Conservation (phyloP, 1,139 yeast genomes). For the Geotrichum restrictum region DNA sequence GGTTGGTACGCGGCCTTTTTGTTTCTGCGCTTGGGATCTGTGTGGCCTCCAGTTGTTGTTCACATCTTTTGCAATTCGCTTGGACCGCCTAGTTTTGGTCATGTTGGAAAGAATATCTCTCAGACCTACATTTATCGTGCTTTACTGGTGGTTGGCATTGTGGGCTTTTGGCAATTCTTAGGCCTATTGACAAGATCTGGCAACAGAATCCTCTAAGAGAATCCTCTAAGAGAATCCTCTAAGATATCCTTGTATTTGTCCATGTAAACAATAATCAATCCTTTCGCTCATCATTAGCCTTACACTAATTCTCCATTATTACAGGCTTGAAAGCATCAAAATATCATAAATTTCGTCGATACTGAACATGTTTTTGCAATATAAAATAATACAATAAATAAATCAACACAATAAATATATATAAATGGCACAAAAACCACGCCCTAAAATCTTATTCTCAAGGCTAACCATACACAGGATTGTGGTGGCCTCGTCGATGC, state of each 20-base stretch:
- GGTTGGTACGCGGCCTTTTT: slow-evolving; percentile 70
- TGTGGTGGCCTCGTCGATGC: slow-evolving; percentile 25
- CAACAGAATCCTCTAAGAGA: slow-evolving; percentile 9
- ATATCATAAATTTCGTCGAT: too few species aligned
- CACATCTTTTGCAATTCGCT: slow-evolving; percentile 74
- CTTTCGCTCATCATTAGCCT: too few species aligned
- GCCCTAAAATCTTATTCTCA: neutral
- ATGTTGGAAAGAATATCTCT: slow-evolving; percentile 23
- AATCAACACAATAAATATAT: neutral
- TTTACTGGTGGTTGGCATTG: slow-evolving; percentile 46
- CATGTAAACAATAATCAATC: neutral
- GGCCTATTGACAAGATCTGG: slow-evolving; percentile 16
- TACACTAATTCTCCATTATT: too few species aligned
- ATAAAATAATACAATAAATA: too few species aligned
- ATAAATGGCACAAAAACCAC: neutral
- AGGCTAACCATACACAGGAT: slow-evolving; percentile 24
- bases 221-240: slow-evolving; percentile 12
- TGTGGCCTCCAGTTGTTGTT: slow-evolving; percentile 60
- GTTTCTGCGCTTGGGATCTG: slow-evolving; percentile 50
- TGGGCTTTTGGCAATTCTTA: slow-evolving; percentile 36
- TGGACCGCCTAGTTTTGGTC: slow-evolving; percentile 61
- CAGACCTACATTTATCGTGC: slow-evolving; percentile 41
- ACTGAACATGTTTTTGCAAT: too few species aligned
- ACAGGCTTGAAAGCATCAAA: too few species aligned
- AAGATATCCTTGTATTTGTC: neutral